phyloP scores from a whole-genome alignment of 306 rosid genomes.

The Trifolium pratense region DNA sequence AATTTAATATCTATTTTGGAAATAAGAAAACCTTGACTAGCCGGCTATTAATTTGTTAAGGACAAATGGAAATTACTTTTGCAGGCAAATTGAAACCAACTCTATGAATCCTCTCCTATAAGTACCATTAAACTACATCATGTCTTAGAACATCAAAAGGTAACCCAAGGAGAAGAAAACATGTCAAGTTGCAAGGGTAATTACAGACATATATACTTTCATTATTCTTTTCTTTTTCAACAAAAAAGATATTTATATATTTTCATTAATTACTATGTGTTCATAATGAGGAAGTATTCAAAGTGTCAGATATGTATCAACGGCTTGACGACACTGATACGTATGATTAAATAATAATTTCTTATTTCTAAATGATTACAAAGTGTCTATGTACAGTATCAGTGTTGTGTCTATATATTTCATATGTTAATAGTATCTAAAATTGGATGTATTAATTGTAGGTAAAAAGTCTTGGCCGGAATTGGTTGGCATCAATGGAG shows the following conservation, averaged over 20 bases:
- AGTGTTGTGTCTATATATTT: too few relatives aligned
- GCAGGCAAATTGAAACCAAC: neutral
- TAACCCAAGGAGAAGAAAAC: slow-evolving; percentile 29
- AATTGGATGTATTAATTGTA: slow-evolving; percentile 6
- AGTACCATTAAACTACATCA: slow-evolving; percentile 16
- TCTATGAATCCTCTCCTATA: slow-evolving; percentile 26
- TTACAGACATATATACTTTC: neutral
- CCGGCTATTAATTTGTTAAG: slow-evolving; percentile 3
- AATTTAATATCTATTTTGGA: neutral
- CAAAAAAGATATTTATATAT: neutral
- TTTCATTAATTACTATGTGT: neutral
- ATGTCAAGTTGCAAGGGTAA: slow-evolving; percentile 41
- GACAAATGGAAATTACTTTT: neutral
- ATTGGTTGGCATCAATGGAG: slow-evolving; percentile 53
- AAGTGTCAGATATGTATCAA: too few relatives aligned
- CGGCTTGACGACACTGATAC: too few relatives aligned
- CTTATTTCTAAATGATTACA: too few relatives aligned
- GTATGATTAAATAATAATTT: too few relatives aligned
- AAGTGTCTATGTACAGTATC: too few relatives aligned
- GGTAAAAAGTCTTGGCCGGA: slow-evolving; percentile 68
- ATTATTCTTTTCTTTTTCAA: neutral
- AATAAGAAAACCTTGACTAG: neutral
- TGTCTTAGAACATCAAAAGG: slow-evolving; percentile 5
- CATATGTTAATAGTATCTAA: too few relatives aligned
- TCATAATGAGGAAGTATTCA: too few relatives aligned